Evolutionary conservation across 163 green algal genomes (phyloP).

Genomic region (Prototheca wickerhamii): DNA sequence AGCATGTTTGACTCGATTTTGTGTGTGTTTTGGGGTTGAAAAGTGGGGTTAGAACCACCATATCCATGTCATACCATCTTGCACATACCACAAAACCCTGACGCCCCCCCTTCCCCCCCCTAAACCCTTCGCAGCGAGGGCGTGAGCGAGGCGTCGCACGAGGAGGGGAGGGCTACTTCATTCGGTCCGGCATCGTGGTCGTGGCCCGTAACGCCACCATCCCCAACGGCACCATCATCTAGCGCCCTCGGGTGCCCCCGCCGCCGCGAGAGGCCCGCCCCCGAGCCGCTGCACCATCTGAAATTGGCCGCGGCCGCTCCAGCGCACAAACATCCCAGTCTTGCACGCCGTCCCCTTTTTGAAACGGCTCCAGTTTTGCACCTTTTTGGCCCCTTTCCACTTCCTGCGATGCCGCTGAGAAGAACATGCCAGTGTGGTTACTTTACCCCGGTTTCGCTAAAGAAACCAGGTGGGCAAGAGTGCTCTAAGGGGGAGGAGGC

Average conservation of each 20-base stretch:
- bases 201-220: conserved; percentile 66
- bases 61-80: no score
- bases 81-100: no score
- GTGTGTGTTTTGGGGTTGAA: not conserved
- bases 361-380: not conserved
- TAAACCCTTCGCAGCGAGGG: conserved; percentile 20
- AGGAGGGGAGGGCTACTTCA: conserved; percentile 66
- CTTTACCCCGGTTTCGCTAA: no score
- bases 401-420: no score
- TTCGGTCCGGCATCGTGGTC: conserved; percentile 67
- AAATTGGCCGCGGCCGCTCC: not conserved
- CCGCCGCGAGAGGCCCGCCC: not conserved
- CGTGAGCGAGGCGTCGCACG: conserved; percentile 46
- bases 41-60: not conserved
- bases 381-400: not conserved
- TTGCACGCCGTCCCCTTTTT: not conserved
- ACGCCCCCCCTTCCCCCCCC: not conserved
- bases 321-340: not conserved
- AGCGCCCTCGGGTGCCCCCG: not conserved
- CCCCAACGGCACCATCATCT: conserved; percentile 38
- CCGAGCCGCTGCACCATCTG: not conserved
- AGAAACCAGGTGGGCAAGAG: no score
- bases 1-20: no score
- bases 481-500: not conserved
- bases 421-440: no score